Base-by-base conservation (phyloP, 805 yeast species). In the Kluyveromyces nonfermentans region DNA sequence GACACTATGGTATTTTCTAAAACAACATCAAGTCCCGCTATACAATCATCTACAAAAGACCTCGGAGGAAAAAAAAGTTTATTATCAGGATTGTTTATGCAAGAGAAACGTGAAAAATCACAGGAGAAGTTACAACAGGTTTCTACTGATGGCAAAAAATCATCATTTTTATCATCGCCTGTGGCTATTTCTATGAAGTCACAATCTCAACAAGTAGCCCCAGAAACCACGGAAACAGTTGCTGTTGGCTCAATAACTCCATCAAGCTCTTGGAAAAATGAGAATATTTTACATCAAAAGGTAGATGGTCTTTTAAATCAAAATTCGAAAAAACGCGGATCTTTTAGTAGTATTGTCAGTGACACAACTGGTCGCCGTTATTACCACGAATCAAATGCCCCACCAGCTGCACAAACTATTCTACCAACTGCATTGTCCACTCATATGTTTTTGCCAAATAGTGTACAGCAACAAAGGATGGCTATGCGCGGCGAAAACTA, bases 361-460 rank as follows among this genome's bases (percentile, higher is more conserved):
- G 69, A 65, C 38, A 47, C 65, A 12, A 62, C 68, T 1, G 59
- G 60, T 31, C 55, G 55, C n/a, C 53, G 59, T 17, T 63, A 59
- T 50, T 50, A 49, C 30, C 75, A 71, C 46, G 70, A 68, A 45
- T 76, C 80, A 1, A 75, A 73, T 52, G 81, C 80, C 1, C 82
- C 82, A n/a, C 72, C 76, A 7, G 72, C 80, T 1, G 80, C 80
- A 1, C 64, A 76, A 1, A 75, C 79, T 0, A 56, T 77, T 16
- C 60, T 77, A 31, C 81, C 82, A n/a, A 75, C 80, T 4, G 81
- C 82, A 0, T 57, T 77, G 31, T 68, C 79, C 5, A 77, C 82
- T 1, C 82, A 77, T 54, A 76, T 77, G 80, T 76, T 77, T 54
- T 52, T 75, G 34, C 80, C 81, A 4, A 76, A 77, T 46, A 56